These are phyloP conservation scores for Hypholoma fasciculare DNA, from an alignment of 768 basidiomycete genomes.

Conservation along the genomic window DNA sequence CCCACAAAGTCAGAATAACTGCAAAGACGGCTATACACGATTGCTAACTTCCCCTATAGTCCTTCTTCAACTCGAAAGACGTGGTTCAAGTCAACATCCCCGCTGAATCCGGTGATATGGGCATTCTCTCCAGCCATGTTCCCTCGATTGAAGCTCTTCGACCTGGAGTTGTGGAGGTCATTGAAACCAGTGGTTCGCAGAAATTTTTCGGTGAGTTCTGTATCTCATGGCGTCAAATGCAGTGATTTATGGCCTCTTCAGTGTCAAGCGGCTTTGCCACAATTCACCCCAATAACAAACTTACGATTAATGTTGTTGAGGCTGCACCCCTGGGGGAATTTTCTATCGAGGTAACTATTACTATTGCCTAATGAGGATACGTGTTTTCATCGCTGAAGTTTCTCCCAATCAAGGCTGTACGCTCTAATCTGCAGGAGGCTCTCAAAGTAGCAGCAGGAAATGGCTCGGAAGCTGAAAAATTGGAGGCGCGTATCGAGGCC, in stretches of 20 bases:
- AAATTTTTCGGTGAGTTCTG: slow-evolving; percentile 94
- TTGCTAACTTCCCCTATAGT: slow-evolving; percentile 42
- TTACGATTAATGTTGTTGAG: slow-evolving; percentile 97
- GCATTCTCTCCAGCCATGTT: slow-evolving; percentile 98
- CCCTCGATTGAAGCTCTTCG: slow-evolving; percentile 95
- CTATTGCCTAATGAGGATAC: slow-evolving; percentile 14
- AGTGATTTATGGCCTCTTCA: slow-evolving; percentile 29
- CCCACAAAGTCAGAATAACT: slow-evolving; percentile 73
- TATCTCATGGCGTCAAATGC: neutral
- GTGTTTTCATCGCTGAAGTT: neutral
- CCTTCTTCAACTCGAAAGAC: slow-evolving; percentile 88
- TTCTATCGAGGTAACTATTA: slow-evolving; percentile 74
- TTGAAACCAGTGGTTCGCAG: slow-evolving; percentile 80
- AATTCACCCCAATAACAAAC: slow-evolving; percentile 94
- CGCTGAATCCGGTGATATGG: slow-evolving; percentile 97
- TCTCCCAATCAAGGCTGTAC: slow-evolving; percentile 68
- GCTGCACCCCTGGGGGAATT: slow-evolving; percentile 91
- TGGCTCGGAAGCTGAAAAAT: slow-evolving; percentile 91
- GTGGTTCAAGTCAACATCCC: slow-evolving; percentile 96
- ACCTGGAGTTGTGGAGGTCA: slow-evolving; percentile 92
- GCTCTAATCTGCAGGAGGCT: slow-evolving; percentile 87
- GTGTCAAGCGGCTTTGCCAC: slow-evolving; percentile 97
- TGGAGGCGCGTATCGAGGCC: slow-evolving; percentile 91
- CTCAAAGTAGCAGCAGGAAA: slow-evolving; percentile 76
- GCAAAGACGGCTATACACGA: neutral